Evolutionary conservation across 2,329 filamentous ascomycete species (phyloP).

Genomic region (Nannizzia gypsea): DNA sequence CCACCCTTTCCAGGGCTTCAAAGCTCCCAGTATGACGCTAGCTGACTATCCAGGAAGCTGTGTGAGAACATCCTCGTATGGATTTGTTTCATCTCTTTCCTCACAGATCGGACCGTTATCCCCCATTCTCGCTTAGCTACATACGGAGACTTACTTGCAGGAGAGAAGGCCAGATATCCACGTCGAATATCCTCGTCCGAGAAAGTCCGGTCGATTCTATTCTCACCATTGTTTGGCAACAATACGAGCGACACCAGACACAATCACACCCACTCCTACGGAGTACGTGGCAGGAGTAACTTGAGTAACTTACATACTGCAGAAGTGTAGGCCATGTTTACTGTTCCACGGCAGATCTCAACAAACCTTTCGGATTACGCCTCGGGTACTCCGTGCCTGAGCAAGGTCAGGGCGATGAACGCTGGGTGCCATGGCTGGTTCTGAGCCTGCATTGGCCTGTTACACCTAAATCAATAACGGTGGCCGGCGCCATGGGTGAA

Average conservation of each 20-base stretch:
- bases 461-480: constrained; percentile 2
- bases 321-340: not conserved
- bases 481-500: not conserved
- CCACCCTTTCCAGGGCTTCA: not conserved
- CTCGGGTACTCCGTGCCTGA: constrained; percentile 2
- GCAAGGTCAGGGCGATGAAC: not conserved
- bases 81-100: not conserved
- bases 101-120: not conserved
- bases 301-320: not conserved
- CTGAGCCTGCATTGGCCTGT: not conserved
- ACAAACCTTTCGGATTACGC: not conserved
- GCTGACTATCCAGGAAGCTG: not conserved
- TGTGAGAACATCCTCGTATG: not conserved
- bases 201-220: not conserved
- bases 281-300: not conserved
- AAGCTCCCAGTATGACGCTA: not conserved
- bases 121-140: not conserved
- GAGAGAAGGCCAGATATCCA: not conserved
- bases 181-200: not conserved
- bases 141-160: not conserved
- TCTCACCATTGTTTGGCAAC: not conserved
- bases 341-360: not conserved
- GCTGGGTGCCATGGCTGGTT: not conserved
- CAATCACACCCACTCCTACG: too few species aligned
- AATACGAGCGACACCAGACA: not conserved